A percentile compares a stretch with the other conserved stretches of the same genome.
These are phyloP conservation scores for Musa schizocarpa DNA, from an alignment of 176 grass and related monocot genomes.

Conservation along the genomic window DNA sequence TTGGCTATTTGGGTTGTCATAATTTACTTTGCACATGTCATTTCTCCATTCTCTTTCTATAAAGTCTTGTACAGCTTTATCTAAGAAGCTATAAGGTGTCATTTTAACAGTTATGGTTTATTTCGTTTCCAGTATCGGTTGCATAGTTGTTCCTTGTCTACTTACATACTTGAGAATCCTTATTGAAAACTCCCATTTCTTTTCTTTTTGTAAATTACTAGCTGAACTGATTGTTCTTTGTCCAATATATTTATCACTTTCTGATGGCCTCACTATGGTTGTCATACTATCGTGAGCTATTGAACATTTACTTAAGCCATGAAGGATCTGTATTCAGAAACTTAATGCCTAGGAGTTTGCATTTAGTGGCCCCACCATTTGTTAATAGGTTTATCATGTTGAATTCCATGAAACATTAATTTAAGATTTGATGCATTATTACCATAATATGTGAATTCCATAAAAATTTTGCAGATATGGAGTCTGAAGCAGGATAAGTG, in stretches of 20 bases:
- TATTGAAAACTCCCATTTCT: too few species aligned
- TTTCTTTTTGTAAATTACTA: too few species aligned
- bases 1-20: background rate
- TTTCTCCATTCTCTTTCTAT: background rate
- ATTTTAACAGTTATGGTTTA: too few species aligned
- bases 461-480: constrained; percentile 64
- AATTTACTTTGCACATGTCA: background rate
- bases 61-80: too few species aligned
- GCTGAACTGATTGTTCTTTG: too few species aligned
- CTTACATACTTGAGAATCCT: too few species aligned
- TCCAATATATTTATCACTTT: too few species aligned
- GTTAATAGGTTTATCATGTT: background rate
- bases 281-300: too few species aligned
- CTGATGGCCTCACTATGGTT: too few species aligned
- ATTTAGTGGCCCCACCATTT: background rate
- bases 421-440: background rate
- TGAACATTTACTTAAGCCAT: background rate
- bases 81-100: too few species aligned
- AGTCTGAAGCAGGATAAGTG: constrained; percentile 91
- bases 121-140: too few species aligned
- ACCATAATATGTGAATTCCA: background rate
- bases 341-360: background rate
- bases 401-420: background rate
- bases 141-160: too few species aligned
- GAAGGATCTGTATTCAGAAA: background rate